Base-by-base conservation (phyloP, 2,329 filamentous ascomycete species). In the Hortaea werneckii region DNA sequence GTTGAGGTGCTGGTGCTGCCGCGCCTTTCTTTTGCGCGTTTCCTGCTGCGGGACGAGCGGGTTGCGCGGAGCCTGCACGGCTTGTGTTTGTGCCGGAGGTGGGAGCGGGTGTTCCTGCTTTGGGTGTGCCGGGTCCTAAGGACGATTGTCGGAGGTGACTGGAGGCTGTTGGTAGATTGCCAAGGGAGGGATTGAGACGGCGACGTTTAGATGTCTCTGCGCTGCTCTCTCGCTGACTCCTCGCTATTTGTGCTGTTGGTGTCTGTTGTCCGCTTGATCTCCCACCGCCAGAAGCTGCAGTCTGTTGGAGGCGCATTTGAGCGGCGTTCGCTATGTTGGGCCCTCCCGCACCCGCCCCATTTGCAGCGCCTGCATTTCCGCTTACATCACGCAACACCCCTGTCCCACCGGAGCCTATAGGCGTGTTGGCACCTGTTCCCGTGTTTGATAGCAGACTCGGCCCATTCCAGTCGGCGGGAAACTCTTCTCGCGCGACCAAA, bases 51-150 rank as follows among this genome's bases (percentile, higher is more conserved):
- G 58, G 54, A 5, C 57, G 54, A 10, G 51, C 69, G 7, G 79
- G 78, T 9, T 77, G 77, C 3, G 71, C 74, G 50, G 78, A 81
- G 38, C 77, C 77, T 2, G 77, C 76, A n/a, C 79, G 77, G 32
- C 32, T 35, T 35, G 8, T 9, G 32, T 3, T 9, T 35, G 8
- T 9, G 32, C n/a, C 9, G 35, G 71, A 74, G 1, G 61, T 60
- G 34, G 54, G 54, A 27, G 59, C 63, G 58, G 62, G 75, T 0
- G 78, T 80, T 4, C 73, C 72, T 0, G 74, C 69, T 56, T 81
- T 81, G 4, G 79, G 79, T 1, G 79, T 82, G n/a, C 77, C 77
- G 11, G 61, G 79, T 0, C 78, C 79, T 9, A 79, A 65, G 0
- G 78, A 82, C 0, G 76, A 75, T 59, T 82, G 79, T 5, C 79